A percentile compares a stretch with the other conserved stretches of the same genome.
Conservation (phyloP, 148 eudicot genomes). For the Dysphania ambrosioides region DNA sequence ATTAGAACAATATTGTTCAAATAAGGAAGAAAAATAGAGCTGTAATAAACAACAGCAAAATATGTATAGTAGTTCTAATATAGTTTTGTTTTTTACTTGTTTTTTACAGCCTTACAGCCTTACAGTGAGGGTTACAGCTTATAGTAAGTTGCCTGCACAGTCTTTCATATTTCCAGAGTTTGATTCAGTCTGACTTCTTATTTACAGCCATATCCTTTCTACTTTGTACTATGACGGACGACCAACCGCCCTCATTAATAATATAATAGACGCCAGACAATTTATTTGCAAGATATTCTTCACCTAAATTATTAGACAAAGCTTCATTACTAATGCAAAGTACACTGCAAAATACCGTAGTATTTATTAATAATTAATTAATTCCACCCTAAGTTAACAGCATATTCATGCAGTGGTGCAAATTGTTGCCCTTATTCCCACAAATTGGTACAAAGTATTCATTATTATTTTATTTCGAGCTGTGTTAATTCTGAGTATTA, state of each 20-base stretch:
- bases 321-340: not conserved
- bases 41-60: too few relatives aligned
- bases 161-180: not conserved
- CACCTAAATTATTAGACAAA: not conserved
- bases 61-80: too few relatives aligned
- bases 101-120: too few relatives aligned
- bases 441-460: not conserved
- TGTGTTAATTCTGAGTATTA: not conserved
- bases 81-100: too few relatives aligned
- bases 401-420: slow-evolving; percentile 4
- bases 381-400: not conserved
- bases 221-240: not conserved
- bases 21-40: too few relatives aligned
- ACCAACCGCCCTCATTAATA: slow-evolving; percentile 10
- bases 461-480: not conserved
- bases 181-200: not conserved
- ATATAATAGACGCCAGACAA: not conserved
- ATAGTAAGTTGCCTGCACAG: not conserved
- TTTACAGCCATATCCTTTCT: slow-evolving; percentile 2
- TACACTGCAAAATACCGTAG: not conserved
- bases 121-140: not conserved
- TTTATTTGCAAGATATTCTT: not conserved
- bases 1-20: too few relatives aligned
- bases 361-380: not conserved
- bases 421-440: not conserved